phyloP scores from a whole-genome alignment of 495 filamentous ascomycete species.

The Aspergillus sclerotiicarbonarius region DNA sequence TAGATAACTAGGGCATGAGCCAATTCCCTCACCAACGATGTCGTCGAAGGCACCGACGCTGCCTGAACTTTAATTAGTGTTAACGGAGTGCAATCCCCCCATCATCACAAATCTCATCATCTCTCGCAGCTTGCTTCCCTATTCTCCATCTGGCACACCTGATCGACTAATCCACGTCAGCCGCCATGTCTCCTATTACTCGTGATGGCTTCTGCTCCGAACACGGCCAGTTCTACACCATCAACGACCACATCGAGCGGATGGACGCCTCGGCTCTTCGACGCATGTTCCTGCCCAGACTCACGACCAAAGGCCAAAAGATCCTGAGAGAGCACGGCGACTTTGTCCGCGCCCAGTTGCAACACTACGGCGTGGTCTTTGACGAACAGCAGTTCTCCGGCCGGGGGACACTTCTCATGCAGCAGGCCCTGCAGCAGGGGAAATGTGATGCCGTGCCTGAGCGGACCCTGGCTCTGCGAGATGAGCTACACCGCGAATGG shows the following conservation, averaged over 20 bases:
- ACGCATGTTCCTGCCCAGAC: slow-evolving; percentile 6
- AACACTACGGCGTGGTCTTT: slow-evolving; percentile 10
- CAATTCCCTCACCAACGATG: no score
- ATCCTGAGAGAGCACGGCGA: not conserved
- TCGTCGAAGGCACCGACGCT: no score
- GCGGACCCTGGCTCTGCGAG: slow-evolving; percentile 2
- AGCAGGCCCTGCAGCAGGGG: slow-evolving; percentile 8
- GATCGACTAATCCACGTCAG: not conserved
- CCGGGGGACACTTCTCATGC: slow-evolving; percentile 4
- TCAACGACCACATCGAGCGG: not conserved
- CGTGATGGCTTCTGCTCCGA: slow-evolving; percentile 9
- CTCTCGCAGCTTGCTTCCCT: no score
- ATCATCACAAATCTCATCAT: no score
- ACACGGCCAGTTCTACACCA: slow-evolving; percentile 7
- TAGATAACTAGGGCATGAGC: no score
- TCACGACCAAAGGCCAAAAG: not conserved
- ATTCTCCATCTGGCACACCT: not conserved
- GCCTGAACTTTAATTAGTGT: no score
- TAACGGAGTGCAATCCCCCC: no score
- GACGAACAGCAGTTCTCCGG: slow-evolving; percentile 2
- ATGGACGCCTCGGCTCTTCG: slow-evolving; percentile 5
- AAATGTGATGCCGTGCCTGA: slow-evolving; percentile 10
- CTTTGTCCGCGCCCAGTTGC: slow-evolving; percentile 11
- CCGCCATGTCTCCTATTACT: not conserved
- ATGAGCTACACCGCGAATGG: slow-evolving; percentile 11